phyloP scores from a whole-genome alignment of 495 filamentous ascomycete genomes.

The Hypoxylon cercidicola region DNA sequence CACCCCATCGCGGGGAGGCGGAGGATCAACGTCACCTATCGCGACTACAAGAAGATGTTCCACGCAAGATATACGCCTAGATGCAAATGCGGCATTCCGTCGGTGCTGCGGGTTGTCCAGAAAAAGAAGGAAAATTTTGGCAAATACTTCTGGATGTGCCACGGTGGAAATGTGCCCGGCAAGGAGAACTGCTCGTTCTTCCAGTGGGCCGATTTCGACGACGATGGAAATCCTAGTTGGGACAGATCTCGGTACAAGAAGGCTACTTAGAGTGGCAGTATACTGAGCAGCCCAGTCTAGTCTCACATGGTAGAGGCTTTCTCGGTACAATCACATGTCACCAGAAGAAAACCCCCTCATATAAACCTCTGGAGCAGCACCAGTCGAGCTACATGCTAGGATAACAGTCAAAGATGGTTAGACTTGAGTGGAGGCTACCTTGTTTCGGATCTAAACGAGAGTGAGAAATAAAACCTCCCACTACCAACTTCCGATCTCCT shows the following conservation, averaged over 20 bases:
- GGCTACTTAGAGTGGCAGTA: neutral
- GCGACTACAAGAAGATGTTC: conserved; percentile 79
- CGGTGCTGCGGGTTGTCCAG: conserved; percentile 82
- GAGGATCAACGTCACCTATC: conserved; percentile 94
- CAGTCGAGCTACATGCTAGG: neutral
- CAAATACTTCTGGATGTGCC: conserved; percentile 95
- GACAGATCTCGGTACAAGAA: conserved; percentile 45
- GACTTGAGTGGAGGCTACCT: neutral
- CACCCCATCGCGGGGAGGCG: conserved; percentile 83
- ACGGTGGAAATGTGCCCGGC: conserved; percentile 77
- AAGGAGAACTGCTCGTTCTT: conserved; percentile 84
- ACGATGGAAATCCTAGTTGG: conserved; percentile 84
- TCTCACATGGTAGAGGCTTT: neutral
- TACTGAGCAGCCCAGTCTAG: neutral
- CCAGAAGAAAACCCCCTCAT: neutral
- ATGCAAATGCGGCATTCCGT: conserved; percentile 73
- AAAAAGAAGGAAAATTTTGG: conserved; percentile 77
- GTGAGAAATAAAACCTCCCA: neutral
- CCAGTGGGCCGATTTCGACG: conserved; percentile 89
- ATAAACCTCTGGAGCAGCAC: neutral
- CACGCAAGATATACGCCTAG: conserved; percentile 75
- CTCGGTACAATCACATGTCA: neutral
- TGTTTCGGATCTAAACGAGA: neutral
- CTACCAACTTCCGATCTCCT: neutral
- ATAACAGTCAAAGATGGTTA: neutral